Evolutionary conservation across 305 asterid species (phyloP), one percentile per base, ranked within the genome.

Genomic region (Fraxinus xanthoxyloides): DNA sequence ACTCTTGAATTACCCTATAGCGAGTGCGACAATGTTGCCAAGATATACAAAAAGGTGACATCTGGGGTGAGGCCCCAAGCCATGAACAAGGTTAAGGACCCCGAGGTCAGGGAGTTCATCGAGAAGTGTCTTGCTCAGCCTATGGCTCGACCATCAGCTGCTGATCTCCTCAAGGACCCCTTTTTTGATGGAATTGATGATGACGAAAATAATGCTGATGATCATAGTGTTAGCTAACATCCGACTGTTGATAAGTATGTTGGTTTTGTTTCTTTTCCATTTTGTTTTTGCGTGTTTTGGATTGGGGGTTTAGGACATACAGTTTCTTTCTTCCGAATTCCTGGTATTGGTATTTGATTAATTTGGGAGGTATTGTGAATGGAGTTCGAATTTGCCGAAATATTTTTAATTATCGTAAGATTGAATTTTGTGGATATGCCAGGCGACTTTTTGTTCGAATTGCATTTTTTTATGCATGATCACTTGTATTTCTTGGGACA

Each of bases 51-150:
- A 80, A 93, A 90, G 84, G 98, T 94, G 81, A 87, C 87, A 6
- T 85, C 92, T 15, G 98, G 97, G 73, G 81, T 84, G 73, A 90
- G 93, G 90, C 98, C 98, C 17, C 85, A 81, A 76, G 95, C 95
- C 61, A 87, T 94, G 97, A 83, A 87, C 82, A 92, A 94, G 87
- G 91, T 94, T 0, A 90, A 92, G 85, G 94, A 93, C 77, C 92
- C 89, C 0, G 94, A 90, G 87, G 87, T 92, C n/a, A 87, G 72
- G 83, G 92, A 84, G 0, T 93, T 93, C 84, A 92, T 94, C 6
- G 98, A 94, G 92, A 92, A 88, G 86, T 94, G 98, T 21, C 91
- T 94, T 3, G 93, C 90, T 1, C 88, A 88, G 83, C 93, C 97
- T 0, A 89, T 94, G 82, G 89, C 82, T 19, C 81, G 98, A 13